Percentiles rank a stretch among this genome's conserved stretches.
Evolutionary conservation across 495 filamentous ascomycete genomes (phyloP).

Genomic region (Hypomontagnella submonticulosa): DNA sequence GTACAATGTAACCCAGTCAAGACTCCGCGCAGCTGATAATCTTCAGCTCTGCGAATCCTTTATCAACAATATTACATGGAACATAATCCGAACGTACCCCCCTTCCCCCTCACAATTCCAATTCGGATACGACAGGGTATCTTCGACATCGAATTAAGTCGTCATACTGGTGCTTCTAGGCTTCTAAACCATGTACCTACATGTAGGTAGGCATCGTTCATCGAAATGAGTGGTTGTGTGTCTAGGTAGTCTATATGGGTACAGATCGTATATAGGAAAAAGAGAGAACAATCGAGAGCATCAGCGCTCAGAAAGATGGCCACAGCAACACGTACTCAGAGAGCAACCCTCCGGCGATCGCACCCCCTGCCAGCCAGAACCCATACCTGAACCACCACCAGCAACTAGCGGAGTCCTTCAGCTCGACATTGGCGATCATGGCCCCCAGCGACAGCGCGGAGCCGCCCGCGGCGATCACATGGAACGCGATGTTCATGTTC

Average conservation of each 20-base stretch:
- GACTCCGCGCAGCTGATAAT: background rate
- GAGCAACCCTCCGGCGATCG: constrained; percentile 47
- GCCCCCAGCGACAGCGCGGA: constrained; percentile 44
- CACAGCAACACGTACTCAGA: constrained; percentile 45
- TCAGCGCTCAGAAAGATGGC: constrained; percentile 14
- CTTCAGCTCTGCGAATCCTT: constrained; percentile 6
- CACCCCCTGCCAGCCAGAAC: constrained; percentile 50
- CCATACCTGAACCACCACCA: constrained; percentile 56
- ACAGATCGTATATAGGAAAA: background rate
- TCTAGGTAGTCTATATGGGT: background rate
- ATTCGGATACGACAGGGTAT: background rate
- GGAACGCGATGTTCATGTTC: constrained; percentile 43
- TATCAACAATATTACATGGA: constrained; percentile 13
- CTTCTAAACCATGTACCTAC: too few relatives aligned
- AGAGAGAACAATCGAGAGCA: background rate
- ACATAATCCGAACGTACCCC: background rate
- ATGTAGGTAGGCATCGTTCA: constrained; percentile 12
- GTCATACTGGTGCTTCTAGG: background rate
- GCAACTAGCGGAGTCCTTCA: constrained; percentile 51
- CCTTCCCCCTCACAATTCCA: too few relatives aligned
- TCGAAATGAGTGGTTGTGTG: background rate
- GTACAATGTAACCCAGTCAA: constrained; percentile 12
- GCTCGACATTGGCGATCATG: constrained; percentile 54
- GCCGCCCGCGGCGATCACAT: constrained; percentile 45
- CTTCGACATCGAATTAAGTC: background rate